A percentile compares a stretch with the other conserved stretches of the same genome.
phyloP scores from a whole-genome alignment of 768 basidiomycete genomes.

The Boletus subcaerulescens region DNA sequence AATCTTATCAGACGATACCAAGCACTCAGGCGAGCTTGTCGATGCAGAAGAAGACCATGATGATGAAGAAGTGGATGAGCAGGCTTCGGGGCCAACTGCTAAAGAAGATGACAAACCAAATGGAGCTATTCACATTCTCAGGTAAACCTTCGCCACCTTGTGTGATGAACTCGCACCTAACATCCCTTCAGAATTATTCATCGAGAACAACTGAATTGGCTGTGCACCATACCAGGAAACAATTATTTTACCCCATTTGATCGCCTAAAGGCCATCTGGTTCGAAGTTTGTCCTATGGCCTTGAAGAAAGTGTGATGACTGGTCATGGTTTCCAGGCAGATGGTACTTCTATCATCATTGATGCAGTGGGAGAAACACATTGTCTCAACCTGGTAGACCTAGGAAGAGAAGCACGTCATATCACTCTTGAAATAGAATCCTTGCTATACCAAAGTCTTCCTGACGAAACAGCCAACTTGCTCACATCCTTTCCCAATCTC shows the following conservation, averaged over 20 bases:
- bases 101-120: neutral
- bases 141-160: neutral
- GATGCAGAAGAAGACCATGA: neutral
- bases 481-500: neutral
- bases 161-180: neutral
- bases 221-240: neutral
- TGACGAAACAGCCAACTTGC: neutral
- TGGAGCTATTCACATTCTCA: neutral
- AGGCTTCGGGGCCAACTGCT: neutral
- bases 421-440: neutral
- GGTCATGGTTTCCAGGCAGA: neutral
- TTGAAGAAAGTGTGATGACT: neutral
- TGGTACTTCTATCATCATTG: neutral
- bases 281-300: neutral
- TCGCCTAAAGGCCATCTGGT: neutral
- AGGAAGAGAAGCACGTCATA: neutral
- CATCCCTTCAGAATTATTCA: neutral
- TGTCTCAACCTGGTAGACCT: neutral
- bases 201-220: neutral
- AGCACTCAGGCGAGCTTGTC: neutral
- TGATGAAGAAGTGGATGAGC: neutral
- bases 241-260: neutral
- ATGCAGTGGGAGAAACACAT: neutral
- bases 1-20: neutral
- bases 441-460: neutral